These are phyloP conservation scores for Cystofilobasidium capitatum DNA, from an alignment of 768 basidiomycete genomes.

Conservation along the genomic window DNA sequence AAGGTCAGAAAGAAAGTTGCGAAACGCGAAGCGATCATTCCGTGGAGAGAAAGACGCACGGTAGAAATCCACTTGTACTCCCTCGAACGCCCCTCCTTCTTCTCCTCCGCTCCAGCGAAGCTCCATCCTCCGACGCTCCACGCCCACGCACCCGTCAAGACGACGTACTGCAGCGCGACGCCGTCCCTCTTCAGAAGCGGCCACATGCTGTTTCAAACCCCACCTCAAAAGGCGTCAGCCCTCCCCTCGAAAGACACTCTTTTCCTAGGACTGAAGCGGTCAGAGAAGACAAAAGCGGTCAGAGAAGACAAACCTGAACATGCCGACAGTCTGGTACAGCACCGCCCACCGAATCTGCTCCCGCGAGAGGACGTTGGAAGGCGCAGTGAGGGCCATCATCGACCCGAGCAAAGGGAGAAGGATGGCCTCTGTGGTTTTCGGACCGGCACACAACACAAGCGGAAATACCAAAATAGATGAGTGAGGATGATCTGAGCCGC, in stretches of 20 bases:
- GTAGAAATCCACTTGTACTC: constrained; percentile 33
- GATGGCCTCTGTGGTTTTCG: constrained; percentile 50
- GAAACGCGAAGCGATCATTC: neutral
- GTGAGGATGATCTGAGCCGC: neutral
- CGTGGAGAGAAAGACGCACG: constrained; percentile 26
- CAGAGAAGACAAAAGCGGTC: neutral
- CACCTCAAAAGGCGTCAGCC: neutral
- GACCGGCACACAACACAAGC: neutral
- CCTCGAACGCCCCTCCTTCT: neutral
- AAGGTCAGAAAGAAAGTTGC: neutral
- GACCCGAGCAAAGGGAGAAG: constrained; percentile 75
- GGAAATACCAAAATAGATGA: too few relatives aligned
- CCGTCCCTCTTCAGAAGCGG: constrained; percentile 74
- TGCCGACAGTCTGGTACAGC: constrained; percentile 68
- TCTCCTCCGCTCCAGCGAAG: constrained; percentile 43
- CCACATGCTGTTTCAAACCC: constrained; percentile 61
- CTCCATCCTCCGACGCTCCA: constrained; percentile 56
- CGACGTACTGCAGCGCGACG: constrained; percentile 62
- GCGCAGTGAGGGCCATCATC: constrained; percentile 55
- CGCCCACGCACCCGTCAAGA: constrained; percentile 67
- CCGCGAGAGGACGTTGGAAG: constrained; percentile 28
- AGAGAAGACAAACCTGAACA: constrained; percentile 62
- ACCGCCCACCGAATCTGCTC: constrained; percentile 51
- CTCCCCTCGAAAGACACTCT: too few relatives aligned
- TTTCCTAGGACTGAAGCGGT: neutral